phyloP scores from a whole-genome alignment of 1,284 basidiomycete genomes.

The Moniliophthora roreri region DNA sequence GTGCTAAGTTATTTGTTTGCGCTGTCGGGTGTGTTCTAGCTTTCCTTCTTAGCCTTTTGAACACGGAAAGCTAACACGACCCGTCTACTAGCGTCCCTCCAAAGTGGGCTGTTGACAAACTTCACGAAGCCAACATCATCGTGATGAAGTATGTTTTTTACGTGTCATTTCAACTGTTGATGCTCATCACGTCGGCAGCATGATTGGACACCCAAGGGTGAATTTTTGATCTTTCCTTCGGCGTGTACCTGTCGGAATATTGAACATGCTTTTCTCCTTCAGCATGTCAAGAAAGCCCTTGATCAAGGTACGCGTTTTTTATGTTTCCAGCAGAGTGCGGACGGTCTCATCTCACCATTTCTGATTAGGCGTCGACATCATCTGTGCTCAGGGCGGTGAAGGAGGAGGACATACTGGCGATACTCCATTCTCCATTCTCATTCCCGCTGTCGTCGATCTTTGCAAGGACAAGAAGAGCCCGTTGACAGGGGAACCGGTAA shows the following conservation, averaged over 20 bases:
- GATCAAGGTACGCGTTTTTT: constrained; percentile 49
- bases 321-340: background rate
- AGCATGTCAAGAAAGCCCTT: constrained; percentile 81
- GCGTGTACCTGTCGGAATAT: background rate
- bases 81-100: constrained; percentile 63
- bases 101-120: constrained; percentile 75
- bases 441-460: constrained; percentile 80
- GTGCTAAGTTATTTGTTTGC: constrained; percentile 79
- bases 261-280: background rate
- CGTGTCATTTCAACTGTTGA: constrained; percentile 1
- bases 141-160: constrained; percentile 78
- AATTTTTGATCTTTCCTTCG: constrained; percentile 13
- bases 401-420: constrained; percentile 81
- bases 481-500: constrained; percentile 73
- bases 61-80: background rate
- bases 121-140: constrained; percentile 76
- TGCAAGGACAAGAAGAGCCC: constrained; percentile 64
- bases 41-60: background rate
- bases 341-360: constrained; percentile 6
- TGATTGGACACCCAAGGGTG: constrained; percentile 88
- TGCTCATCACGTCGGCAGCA: constrained; percentile 43
- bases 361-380: constrained; percentile 74
- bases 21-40: constrained; percentile 49
- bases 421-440: constrained; percentile 74
- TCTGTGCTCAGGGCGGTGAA: constrained; percentile 81